Evolutionary conservation across 2,329 filamentous ascomycete species (phyloP).

Genomic region (Raffaelea deltoideospora): DNA sequence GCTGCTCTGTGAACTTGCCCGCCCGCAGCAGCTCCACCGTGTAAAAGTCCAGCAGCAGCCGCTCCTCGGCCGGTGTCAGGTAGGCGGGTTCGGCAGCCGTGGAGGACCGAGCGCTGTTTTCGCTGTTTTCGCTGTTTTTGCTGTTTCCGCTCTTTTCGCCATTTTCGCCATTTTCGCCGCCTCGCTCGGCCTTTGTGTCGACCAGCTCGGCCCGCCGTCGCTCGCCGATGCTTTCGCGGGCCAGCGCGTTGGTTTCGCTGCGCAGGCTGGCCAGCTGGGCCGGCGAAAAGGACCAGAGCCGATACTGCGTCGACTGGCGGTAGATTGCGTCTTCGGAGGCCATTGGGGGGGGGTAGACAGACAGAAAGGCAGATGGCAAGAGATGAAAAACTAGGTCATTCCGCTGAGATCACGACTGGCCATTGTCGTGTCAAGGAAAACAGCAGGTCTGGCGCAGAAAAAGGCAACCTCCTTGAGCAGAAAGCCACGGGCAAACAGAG

Average conservation of each 20-base stretch:
- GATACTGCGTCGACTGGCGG: constrained; percentile 75
- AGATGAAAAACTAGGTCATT: too few relatives aligned
- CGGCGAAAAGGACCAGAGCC: constrained; percentile 82
- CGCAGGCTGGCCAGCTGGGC: constrained; percentile 57
- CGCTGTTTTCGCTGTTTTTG: neutral
- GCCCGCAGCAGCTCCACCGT: constrained; percentile 42
- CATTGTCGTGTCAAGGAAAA: too few relatives aligned
- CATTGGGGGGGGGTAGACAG: constrained; percentile 35
- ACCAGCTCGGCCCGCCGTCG: constrained; percentile 33
- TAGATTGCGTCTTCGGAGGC: constrained; percentile 82
- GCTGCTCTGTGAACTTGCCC: constrained; percentile 35
- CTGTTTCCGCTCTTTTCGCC: constrained; percentile 8
- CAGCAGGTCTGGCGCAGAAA: too few relatives aligned
- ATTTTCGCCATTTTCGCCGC: neutral
- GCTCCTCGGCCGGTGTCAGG: constrained; percentile 70
- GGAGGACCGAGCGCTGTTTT: constrained; percentile 20
- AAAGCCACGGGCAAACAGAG: too few relatives aligned
- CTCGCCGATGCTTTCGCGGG: constrained; percentile 43
- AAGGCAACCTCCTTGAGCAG: too few relatives aligned
- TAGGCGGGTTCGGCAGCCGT: constrained; percentile 36
- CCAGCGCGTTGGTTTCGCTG: constrained; percentile 62
- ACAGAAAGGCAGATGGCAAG: too few relatives aligned
- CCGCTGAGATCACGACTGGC: too few relatives aligned
- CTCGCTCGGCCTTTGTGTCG: constrained; percentile 9
- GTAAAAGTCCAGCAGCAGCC: constrained; percentile 67